phyloP scores from a whole-genome alignment of 805 yeast genomes.

The Cyberlindnera saturnus region DNA sequence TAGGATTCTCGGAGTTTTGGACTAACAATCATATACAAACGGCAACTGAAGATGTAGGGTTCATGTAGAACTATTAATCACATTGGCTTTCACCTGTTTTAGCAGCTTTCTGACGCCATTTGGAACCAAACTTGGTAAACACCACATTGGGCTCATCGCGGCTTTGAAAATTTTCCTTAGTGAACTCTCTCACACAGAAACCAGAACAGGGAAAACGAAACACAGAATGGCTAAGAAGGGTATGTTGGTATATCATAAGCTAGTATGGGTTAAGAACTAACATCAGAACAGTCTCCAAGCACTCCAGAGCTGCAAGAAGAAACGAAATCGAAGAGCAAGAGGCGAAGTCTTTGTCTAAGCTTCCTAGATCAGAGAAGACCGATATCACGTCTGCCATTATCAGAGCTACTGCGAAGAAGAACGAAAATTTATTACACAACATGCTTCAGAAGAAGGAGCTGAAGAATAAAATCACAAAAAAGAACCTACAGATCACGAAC shows the following conservation, averaged over 20 bases:
- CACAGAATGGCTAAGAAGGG: conserved; percentile 23
- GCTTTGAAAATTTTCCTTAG: conserved; percentile 3
- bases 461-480: conserved; percentile 24
- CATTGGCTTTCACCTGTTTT: too few species aligned
- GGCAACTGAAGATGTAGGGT: too few species aligned
- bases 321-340: conserved; percentile 43
- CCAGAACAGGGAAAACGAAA: background rate
- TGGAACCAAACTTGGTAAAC: too few species aligned
- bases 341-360: conserved; percentile 40
- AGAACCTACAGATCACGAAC: conserved; percentile 25
- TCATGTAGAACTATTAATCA: too few species aligned
- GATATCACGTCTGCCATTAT: conserved; percentile 60
- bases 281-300: conserved; percentile 43
- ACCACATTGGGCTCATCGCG: too few species aligned
- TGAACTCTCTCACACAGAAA: background rate
- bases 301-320: conserved; percentile 75
- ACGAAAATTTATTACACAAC: conserved; percentile 53
- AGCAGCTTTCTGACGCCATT: too few species aligned
- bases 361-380: conserved; percentile 56
- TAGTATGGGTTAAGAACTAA: background rate
- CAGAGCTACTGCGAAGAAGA: conserved; percentile 58
- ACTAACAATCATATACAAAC: too few species aligned
- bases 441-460: conserved; percentile 37
- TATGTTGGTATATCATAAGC: conserved; percentile 6
- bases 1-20: background rate